phyloP scores from a whole-genome alignment of 352 stramenopile species.

The Peronospora farinosa region DNA sequence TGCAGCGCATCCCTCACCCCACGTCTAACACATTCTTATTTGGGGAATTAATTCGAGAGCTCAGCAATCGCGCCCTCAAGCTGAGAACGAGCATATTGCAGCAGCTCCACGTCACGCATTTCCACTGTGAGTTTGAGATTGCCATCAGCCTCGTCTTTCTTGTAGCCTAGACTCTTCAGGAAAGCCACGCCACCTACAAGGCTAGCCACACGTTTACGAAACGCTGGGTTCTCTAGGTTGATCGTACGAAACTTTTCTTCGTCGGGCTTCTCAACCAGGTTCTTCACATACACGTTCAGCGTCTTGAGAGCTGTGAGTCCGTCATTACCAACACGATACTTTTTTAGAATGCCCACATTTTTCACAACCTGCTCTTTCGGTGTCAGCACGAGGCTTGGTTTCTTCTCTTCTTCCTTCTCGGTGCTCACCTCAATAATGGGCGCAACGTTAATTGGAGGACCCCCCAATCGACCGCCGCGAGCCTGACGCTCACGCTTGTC shows the following conservation, averaged over 20 bases:
- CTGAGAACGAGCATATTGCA: constrained; percentile 54
- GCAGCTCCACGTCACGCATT: constrained; percentile 49
- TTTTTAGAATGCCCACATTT: constrained; percentile 76
- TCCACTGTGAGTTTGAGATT: constrained; percentile 58
- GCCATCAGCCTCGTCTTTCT: constrained; percentile 71
- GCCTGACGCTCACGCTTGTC: constrained; percentile 88
- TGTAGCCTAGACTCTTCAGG: constrained; percentile 85
- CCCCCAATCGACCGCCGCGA: constrained; percentile 73
- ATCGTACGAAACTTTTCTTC: constrained; percentile 89
- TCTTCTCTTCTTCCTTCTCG: constrained; percentile 26
- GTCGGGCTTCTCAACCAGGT: constrained; percentile 80
- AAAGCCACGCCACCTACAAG: constrained; percentile 81
- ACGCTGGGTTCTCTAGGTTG: constrained; percentile 87
- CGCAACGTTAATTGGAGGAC: constrained; percentile 52
- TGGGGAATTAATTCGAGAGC: constrained; percentile 38
- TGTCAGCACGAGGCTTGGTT: constrained; percentile 37
- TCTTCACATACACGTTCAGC: constrained; percentile 83
- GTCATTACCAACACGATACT: constrained; percentile 80
- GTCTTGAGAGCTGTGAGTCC: constrained; percentile 79
- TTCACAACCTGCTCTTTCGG: constrained; percentile 67
- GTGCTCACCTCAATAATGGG: constrained; percentile 27
- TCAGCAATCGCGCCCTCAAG: constrained; percentile 59
- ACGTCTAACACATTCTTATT: constrained; percentile 30
- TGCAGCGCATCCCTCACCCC: constrained; percentile 6
- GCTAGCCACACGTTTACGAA: constrained; percentile 83